Percentiles rank a stretch among this genome's conserved stretches.
phyloP scores from a whole-genome alignment of 2,329 filamentous ascomycete genomes.

The Diaporthe australafricana region DNA sequence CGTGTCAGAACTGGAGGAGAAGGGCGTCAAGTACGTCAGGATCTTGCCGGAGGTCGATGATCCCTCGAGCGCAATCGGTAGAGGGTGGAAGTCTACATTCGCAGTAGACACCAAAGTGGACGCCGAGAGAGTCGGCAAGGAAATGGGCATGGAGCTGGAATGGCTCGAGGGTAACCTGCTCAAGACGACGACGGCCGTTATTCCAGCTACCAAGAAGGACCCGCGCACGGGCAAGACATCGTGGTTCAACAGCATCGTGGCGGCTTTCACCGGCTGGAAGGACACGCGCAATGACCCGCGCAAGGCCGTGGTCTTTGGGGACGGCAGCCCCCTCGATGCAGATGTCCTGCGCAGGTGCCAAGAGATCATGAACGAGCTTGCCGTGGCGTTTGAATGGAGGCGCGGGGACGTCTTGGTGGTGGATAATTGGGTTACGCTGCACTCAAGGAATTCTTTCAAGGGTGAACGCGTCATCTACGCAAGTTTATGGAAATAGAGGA shows the following conservation, averaged over 20 bases:
- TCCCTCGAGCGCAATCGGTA: conserved; percentile 35
- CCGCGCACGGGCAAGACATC: conserved; percentile 28
- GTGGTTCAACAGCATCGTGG: conserved; percentile 37
- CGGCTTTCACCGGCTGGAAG: conserved; percentile 36
- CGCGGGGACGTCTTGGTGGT: conserved; percentile 33
- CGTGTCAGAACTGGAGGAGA: conserved; percentile 33
- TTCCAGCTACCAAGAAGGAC: conserved; percentile 32
- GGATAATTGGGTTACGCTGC: conserved; percentile 33
- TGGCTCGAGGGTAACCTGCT: conserved; percentile 33
- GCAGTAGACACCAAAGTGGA: conserved; percentile 19
- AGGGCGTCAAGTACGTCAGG: conserved; percentile 35
- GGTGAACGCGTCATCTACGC: conserved; percentile 35
- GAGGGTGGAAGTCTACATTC: conserved; percentile 38
- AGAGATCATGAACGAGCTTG: conserved; percentile 35
- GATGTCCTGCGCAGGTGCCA: conserved; percentile 26
- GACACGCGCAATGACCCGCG: conserved; percentile 33
- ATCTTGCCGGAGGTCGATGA: conserved; percentile 30
- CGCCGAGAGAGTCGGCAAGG: conserved; percentile 26
- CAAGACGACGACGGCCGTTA: conserved; percentile 34
- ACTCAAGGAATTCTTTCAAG: conserved; percentile 34
- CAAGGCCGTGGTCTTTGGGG: conserved; percentile 35
- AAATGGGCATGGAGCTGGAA: conserved; percentile 33
- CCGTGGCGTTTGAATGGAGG: conserved; percentile 33
- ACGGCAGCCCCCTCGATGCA: conserved; percentile 32
- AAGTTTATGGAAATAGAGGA: conserved; percentile 33